A percentile compares a stretch with the other conserved stretches of the same genome.
phyloP scores from a whole-genome alignment of 768 basidiomycete genomes.

The Psilocybe cubensis region DNA sequence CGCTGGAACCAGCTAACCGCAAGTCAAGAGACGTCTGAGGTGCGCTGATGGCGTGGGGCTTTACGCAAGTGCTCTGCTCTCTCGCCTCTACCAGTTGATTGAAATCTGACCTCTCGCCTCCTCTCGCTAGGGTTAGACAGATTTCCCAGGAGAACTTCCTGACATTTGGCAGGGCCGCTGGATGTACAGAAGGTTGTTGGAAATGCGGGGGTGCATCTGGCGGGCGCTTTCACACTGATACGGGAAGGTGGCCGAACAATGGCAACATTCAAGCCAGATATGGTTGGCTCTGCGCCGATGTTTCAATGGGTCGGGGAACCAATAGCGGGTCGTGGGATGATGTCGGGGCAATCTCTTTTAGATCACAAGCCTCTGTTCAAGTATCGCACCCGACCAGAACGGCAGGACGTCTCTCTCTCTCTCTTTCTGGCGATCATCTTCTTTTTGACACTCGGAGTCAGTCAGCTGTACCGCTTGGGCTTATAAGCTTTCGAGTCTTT shows the following conservation, averaged over 20 bases:
- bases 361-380: constrained; percentile 4
- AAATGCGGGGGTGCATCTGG: no score
- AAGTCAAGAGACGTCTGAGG: no score
- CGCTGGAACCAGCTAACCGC: no score
- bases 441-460: neutral
- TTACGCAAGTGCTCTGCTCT: no score
- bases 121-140: no score
- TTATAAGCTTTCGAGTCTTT: neutral
- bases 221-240: neutral
- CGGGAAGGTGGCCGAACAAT: constrained; percentile 1
- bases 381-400: constrained; percentile 10
- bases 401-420: no score
- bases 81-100: no score
- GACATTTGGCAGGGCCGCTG: no score
- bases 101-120: no score
- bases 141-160: no score
- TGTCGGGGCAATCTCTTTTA: constrained; percentile 1
- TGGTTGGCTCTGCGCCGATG: constrained; percentile 14
- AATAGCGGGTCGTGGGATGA: constrained; percentile 5
- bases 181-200: no score
- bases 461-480: neutral
- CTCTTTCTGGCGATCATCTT: constrained; percentile 9
- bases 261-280: constrained; percentile 3
- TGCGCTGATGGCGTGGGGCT: no score
- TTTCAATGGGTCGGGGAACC: neutral